phyloP scores from a whole-genome alignment of 306 rosid genomes.

The Vigna radiata region DNA sequence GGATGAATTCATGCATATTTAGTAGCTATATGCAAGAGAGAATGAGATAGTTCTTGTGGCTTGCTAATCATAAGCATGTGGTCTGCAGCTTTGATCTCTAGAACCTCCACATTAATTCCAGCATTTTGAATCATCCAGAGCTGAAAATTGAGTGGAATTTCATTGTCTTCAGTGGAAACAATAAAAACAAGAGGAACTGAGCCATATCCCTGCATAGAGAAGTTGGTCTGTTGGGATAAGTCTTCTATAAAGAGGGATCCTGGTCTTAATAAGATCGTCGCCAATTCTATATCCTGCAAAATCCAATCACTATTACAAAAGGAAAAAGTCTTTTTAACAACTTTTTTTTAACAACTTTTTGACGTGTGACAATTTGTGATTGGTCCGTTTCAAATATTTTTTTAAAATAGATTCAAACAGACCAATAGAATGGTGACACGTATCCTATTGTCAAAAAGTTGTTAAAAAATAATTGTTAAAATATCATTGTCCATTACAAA shows the following conservation, averaged over 20 bases:
- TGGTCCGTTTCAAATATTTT: no score
- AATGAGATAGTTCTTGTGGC: conserved; percentile 51
- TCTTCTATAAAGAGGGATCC: conserved; percentile 59
- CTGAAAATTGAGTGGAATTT: conserved; percentile 44
- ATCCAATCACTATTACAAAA: neutral
- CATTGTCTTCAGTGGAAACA: conserved; percentile 49
- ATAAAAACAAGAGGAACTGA: conserved; percentile 50
- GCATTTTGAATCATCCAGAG: conserved; percentile 63
- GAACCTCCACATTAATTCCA: conserved; percentile 48
- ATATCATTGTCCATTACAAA: no score
- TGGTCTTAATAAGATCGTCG: conserved; percentile 50
- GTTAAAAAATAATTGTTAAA: no score
- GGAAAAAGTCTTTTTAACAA: no score
- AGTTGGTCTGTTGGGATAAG: conserved; percentile 45
- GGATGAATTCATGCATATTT: conserved; percentile 27
- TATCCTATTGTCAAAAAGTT: no score
- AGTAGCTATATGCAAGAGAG: conserved; percentile 55
- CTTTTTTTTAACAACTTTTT: no score
- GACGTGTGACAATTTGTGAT: no score
- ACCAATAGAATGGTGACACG: no score
- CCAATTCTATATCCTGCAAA: conserved; percentile 68
- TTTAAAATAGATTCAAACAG: no score
- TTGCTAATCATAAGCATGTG: conserved; percentile 58
- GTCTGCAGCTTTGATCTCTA: conserved; percentile 61
- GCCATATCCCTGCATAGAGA: conserved; percentile 55